Base-by-base conservation (phyloP, 1,139 yeast genomes). In the Yamadazyma songkhlaensis region DNA sequence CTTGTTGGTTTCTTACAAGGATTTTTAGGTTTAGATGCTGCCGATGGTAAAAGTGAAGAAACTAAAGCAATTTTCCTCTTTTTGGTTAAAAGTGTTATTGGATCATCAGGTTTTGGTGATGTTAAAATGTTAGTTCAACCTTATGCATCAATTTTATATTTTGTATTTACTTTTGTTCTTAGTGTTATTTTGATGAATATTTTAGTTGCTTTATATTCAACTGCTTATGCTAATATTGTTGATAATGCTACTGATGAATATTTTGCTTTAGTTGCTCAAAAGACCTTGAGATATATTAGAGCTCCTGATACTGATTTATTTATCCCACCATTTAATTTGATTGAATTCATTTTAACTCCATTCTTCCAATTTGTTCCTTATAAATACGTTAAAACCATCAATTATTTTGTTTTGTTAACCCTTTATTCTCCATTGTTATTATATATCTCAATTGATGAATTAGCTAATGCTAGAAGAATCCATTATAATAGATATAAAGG, bases 251-350 rank as follows among this genome's bases (percentile, higher is more conserved):
- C 51, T 8, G 86, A 84, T 53, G 95, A 88, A 57, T 88, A 84
- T 57, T 75, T 87, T 67, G 95, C 95, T 0, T 73, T 87, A 39
- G 85, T 85, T 47, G 87, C 96, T 3, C 85, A 84, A 47, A 86
- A 87, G 64, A 87, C 95, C 0, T 72, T 88, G 48, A 72, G 90
- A 44, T 88, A 84, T 54, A 79, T 87, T 38, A 74, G 96, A 48
- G 95, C 96, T 0, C 96, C 96, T 0, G 96, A 88, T 61, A 82
- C 80, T 42, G 81, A 84, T 51, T 85, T 87, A 32, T 88, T 80
- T 55, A 90, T 87, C 23, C 94, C 96, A 5, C 96, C 96, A 6
- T 71, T 87, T 45, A 88, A 88, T 55, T 57, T 88, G 48, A 62
- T 88, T 43, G 96, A 88, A 56, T 35, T 81, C 3, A 35, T 72